Conservation (phyloP, 2,329 filamentous ascomycete genomes). For the Botrytis fragariae region DNA sequence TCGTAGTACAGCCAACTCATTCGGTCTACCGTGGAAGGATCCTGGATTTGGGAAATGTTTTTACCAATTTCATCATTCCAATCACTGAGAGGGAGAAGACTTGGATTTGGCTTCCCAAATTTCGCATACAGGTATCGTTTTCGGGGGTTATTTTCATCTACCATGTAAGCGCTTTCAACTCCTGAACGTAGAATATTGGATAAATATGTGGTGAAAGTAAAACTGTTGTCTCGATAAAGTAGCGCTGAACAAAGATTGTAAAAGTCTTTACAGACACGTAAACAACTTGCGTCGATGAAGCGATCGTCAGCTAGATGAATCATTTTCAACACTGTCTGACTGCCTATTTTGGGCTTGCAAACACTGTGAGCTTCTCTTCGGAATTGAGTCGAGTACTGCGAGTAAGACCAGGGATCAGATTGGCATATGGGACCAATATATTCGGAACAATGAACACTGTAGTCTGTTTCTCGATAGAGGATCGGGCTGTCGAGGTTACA, state of each 20-base stretch:
- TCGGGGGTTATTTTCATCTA: not conserved
- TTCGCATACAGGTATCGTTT: not conserved
- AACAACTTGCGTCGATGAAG: not conserved
- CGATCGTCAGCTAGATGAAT: not conserved
- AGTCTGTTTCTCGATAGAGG: not conserved
- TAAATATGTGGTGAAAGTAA: not conserved
- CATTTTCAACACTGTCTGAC: not conserved
- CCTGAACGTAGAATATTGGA: not conserved
- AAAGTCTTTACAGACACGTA: not conserved
- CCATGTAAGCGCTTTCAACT: not conserved
- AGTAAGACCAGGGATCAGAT: not conserved
- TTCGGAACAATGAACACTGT: not conserved
- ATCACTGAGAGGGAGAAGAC: not conserved
- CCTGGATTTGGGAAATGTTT: not conserved
- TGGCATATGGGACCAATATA: not conserved
- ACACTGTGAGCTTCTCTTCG: not conserved
- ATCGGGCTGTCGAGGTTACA: not conserved
- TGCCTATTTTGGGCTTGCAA: not conserved
- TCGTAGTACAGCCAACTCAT: not conserved
- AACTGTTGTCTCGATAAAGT: not conserved
- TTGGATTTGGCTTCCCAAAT: not conserved
- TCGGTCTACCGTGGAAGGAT: not conserved
- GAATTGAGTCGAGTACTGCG: accelerated
- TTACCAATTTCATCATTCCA: not conserved
- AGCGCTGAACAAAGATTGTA: not conserved